These are phyloP conservation scores for Metschnikowia shivogae DNA, from an alignment of 805 yeast species.

Conservation along the genomic window DNA sequence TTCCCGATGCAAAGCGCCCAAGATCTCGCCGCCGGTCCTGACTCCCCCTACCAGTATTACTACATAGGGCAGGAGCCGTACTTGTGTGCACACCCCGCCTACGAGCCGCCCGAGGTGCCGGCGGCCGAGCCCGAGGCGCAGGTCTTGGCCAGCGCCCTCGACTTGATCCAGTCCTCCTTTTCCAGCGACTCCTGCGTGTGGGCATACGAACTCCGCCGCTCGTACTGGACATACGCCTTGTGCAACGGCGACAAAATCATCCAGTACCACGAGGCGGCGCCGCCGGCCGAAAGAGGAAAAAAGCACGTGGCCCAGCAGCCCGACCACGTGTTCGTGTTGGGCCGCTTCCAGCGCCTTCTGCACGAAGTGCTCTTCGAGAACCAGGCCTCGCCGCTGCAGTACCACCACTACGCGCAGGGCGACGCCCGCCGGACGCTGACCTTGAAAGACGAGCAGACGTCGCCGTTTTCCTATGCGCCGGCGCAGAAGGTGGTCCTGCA, in stretches of 20 bases:
- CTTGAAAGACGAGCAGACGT: constrained; percentile 16
- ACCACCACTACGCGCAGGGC: constrained; percentile 16
- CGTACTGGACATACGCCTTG: constrained; percentile 54
- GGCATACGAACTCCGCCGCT: constrained; percentile 24
- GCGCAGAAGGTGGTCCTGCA: constrained; percentile 34
- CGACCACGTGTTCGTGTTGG: constrained; percentile 31
- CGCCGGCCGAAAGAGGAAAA: constrained; percentile 19
- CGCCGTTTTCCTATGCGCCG: constrained; percentile 17
- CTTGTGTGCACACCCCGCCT: constrained; percentile 12
- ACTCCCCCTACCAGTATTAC: neutral
- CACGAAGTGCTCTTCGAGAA: constrained; percentile 10
- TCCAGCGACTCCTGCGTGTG: constrained; percentile 10
- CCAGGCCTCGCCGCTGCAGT: constrained; percentile 19
- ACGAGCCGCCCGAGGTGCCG: neutral
- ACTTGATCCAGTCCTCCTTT: constrained; percentile 10
- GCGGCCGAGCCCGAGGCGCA: constrained; percentile 5
- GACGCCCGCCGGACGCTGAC: constrained; percentile 24
- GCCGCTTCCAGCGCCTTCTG: constrained; percentile 24
- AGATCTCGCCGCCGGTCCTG: neutral
- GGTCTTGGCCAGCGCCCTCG: constrained; percentile 11
- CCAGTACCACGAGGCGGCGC: constrained; percentile 43
- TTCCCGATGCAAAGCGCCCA: neutral
- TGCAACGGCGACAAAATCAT: constrained; percentile 46
- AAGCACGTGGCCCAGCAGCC: constrained; percentile 28
- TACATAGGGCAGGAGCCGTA: constrained; percentile 6